Base-by-base conservation (phyloP, 148 eudicot species). In the Nepenthes mirabilis region DNA sequence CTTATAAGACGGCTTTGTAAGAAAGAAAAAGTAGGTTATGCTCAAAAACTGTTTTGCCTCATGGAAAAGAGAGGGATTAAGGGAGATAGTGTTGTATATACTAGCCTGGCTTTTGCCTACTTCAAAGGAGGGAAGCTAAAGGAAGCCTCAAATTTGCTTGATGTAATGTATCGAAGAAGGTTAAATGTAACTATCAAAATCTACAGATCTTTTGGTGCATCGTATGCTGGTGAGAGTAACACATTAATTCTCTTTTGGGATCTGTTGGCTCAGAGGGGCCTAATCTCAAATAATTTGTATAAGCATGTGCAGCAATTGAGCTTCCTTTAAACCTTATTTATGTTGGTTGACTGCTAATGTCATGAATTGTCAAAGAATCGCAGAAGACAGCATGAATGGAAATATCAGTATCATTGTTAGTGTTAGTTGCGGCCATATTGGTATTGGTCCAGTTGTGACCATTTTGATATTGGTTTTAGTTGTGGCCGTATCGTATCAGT, bases 81-180 rank as follows among this genome's bases (percentile, higher is more conserved):
- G 59, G 96, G 96, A 74, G 98, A 91, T 64, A 78, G 82, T 59
- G 72, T 88, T 5, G 73, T 88, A 47, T 88, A 69, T 64, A 72
- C 86, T 11, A 81, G 83, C 64, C 67, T 91, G 63, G 87, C 96
- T 14, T 82, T 77, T 62, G 91, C 86, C 51, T 80, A 80, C 56
- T 74, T 83, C 58, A 85, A 72, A 75, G 68, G 47, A 11, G 96
- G 90, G 50, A 68, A 83, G 32, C 47, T 37, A 36, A 65, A n/a
- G 61, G 61, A 72, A 61, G 74, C 79, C 66, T 80, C 78, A 3
- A 69, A 70, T 50, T 64, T 85, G 68, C 72, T 91, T 66, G 94
- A 91, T 52, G 87, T 85, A 64, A 91, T 91, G 96, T 85, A 80
- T 60, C 77, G 62, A 72, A 76, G 77, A 73, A 80, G 94, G 66